Conservation (phyloP, 495 filamentous ascomycete species). For the Tuber magnatum region DNA sequence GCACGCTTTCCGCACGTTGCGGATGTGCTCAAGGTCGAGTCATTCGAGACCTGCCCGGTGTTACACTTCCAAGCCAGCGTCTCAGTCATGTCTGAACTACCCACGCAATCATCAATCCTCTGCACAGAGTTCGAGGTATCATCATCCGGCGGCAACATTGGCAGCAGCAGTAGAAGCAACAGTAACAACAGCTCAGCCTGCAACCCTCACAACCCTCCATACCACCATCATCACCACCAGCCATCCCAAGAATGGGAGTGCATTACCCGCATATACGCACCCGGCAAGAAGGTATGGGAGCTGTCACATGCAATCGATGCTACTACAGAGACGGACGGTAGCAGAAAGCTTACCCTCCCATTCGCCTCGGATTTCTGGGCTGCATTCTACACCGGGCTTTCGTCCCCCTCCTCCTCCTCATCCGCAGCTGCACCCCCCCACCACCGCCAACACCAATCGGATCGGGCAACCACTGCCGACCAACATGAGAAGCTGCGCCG, state of each 20-base stretch:
- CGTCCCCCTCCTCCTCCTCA: constrained; percentile 5
- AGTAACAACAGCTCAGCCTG: background rate
- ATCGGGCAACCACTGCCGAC: constrained; percentile 18
- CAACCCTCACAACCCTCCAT: constrained; percentile 21
- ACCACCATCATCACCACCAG: constrained; percentile 16
- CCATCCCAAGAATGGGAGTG: constrained; percentile 39
- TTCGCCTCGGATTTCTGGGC: constrained; percentile 40
- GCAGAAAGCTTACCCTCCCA: constrained; percentile 34
- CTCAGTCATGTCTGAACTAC: constrained; percentile 31
- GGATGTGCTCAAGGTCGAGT: constrained; percentile 26
- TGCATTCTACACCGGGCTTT: constrained; percentile 39
- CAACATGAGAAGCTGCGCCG: constrained; percentile 28
- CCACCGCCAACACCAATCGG: constrained; percentile 14
- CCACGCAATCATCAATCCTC: constrained; percentile 30
- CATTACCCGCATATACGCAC: constrained; percentile 38
- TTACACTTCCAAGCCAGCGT: constrained; percentile 35
- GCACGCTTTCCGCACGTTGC: constrained; percentile 35
- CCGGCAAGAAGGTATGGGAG: constrained; percentile 38
- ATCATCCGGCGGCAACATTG: background rate
- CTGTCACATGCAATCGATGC: constrained; percentile 24
- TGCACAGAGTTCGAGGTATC: constrained; percentile 37
- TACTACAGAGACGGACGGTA: constrained; percentile 28
- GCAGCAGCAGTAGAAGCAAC: background rate
- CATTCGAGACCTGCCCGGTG: constrained; percentile 25
- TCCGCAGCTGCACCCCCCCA: background rate